Conservation (phyloP, 306 rosid genomes). For the Lagenaria siceraria region DNA sequence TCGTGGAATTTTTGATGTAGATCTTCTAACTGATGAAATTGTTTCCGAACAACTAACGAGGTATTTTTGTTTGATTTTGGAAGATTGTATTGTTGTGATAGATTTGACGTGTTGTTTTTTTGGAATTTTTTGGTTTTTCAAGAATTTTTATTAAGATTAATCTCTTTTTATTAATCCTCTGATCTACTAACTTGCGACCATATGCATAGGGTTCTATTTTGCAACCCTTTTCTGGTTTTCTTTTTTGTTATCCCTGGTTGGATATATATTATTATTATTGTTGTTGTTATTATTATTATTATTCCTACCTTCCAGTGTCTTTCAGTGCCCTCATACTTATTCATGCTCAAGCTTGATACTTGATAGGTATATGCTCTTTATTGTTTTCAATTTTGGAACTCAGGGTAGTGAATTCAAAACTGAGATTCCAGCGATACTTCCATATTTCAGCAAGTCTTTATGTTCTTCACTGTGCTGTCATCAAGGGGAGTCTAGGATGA, state of each 20-base stretch:
- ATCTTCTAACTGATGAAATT: slow-evolving; percentile 64
- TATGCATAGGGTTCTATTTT: not conserved
- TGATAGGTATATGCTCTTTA: no score
- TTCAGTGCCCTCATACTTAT: no score
- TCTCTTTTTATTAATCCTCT: not conserved
- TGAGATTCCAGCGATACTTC: no score
- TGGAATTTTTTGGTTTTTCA: not conserved
- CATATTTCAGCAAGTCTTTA: no score
- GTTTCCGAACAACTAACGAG: slow-evolving; percentile 92
- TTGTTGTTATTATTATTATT: not conserved
- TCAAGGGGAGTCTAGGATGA: not conserved
- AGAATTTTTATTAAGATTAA: not conserved
- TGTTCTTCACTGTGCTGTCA: no score
- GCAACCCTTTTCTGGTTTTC: not conserved
- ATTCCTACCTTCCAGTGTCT: no score
- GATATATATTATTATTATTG: not conserved
- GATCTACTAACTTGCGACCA: not conserved
- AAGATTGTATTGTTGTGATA: not conserved
- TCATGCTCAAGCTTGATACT: no score
- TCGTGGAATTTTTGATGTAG: slow-evolving; percentile 25
- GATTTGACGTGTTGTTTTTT: not conserved
- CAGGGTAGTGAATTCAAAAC: no score
- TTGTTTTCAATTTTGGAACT: no score
- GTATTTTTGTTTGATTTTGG: slow-evolving; percentile 23
- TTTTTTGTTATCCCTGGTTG: not conserved